These are phyloP conservation scores for Dichotomopilus funicola DNA, from an alignment of 2,329 filamentous ascomycete species.

Conservation along the genomic window DNA sequence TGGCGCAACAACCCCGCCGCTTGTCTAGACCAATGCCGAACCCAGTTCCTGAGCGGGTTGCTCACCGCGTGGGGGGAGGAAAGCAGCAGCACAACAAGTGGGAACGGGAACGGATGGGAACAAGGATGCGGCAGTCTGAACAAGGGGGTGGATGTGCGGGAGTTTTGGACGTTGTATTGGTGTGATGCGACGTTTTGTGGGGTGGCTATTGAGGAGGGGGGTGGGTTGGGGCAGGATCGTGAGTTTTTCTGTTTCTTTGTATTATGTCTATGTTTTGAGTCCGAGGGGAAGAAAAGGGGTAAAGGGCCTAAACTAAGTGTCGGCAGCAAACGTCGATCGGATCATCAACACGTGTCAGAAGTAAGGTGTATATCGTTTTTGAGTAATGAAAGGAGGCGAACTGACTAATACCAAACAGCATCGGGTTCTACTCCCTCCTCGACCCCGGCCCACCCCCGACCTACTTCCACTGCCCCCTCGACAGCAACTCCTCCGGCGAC, in stretches of 20 bases:
- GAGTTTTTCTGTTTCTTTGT: slow-evolving; percentile 24
- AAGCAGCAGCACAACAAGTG: too few species aligned
- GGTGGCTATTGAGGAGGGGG: slow-evolving; percentile 32
- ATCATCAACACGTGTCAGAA: slow-evolving; percentile 46
- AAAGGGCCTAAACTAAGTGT: slow-evolving; percentile 18
- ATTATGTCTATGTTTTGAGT: too few species aligned
- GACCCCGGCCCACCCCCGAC: slow-evolving; percentile 34
- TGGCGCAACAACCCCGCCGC: slow-evolving; percentile 26
- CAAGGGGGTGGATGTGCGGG: slow-evolving; percentile 21
- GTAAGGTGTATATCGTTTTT: slow-evolving; percentile 30
- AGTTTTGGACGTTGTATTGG: slow-evolving; percentile 44
- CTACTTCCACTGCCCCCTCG: slow-evolving; percentile 25
- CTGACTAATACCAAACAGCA: slow-evolving; percentile 22
- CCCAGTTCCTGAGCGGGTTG: slow-evolving; percentile 28
- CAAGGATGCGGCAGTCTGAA: slow-evolving; percentile 29
- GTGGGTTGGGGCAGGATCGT: slow-evolving; percentile 38
- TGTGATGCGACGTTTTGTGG: slow-evolving; percentile 47
- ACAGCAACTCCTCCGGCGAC: background rate
- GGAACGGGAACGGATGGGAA: slow-evolving; percentile 25
- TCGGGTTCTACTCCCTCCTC: slow-evolving; percentile 26
- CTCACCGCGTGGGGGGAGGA: slow-evolving; percentile 21
- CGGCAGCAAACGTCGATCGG: slow-evolving; percentile 43
- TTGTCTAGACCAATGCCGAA: slow-evolving; percentile 32
- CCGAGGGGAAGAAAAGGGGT: background rate
- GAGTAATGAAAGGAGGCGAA: background rate